Percentiles rank a stretch among this genome's conserved stretches.
These are phyloP conservation scores for Neofusicoccum ribis DNA, from an alignment of 2,329 filamentous ascomycete genomes.

Conservation along the genomic window DNA sequence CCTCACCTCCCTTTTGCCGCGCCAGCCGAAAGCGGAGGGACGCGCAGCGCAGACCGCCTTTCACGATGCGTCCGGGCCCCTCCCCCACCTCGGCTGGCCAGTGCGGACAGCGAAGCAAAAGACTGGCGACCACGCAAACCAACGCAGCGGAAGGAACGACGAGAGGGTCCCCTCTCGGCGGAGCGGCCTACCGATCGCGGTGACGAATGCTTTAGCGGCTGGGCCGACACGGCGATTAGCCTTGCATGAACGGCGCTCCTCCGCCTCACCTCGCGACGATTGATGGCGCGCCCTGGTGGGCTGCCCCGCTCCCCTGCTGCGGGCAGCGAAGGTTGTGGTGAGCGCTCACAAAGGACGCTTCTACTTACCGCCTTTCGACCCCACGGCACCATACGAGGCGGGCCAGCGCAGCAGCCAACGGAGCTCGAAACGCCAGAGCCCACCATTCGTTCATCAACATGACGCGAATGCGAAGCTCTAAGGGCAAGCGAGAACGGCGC, in stretches of 20 bases:
- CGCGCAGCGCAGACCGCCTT: constrained; percentile 3
- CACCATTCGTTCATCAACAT: neutral
- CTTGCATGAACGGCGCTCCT: no score
- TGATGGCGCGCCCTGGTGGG: no score
- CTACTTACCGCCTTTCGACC: no score
- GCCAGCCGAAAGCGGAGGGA: constrained; percentile 1
- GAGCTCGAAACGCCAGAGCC: no score
- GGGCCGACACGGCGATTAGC: no score
- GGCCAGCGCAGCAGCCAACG: no score
- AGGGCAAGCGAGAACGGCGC: neutral
- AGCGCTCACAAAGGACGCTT: no score
- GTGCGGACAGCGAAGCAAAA: constrained; percentile 1
- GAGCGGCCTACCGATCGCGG: no score
- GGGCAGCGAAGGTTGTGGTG: no score
- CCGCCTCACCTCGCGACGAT: no score
- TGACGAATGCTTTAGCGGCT: neutral
- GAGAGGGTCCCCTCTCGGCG: neutral
- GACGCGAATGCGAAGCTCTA: neutral
- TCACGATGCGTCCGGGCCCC: neutral
- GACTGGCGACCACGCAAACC: neutral
- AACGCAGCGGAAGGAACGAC: neutral
- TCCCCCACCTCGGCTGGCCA: neutral
- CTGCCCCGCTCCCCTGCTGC: no score
- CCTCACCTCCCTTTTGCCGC: constrained; percentile 10
- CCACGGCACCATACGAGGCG: no score